Percentiles rank a stretch among this genome's conserved stretches.
Evolutionary conservation across 352 stramenopile genomes (phyloP).

Genomic region (Pythium sukuiense): DNA sequence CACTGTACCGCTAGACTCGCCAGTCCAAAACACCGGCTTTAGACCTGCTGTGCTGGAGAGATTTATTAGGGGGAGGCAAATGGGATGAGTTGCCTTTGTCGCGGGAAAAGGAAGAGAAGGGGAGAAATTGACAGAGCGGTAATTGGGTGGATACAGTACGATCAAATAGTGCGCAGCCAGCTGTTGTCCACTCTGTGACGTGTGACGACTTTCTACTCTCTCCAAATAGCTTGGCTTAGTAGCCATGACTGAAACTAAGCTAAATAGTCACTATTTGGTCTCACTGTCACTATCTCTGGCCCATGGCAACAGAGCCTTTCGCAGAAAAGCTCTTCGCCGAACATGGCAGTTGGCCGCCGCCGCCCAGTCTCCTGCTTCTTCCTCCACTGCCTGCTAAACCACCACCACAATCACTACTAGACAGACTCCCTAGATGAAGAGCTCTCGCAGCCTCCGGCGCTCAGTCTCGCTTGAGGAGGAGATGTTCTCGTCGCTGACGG

Average conservation of each 20-base stretch:
- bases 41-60: not conserved
- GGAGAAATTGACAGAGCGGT: not conserved
- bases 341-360: constrained; percentile 4
- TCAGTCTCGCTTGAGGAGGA: constrained; percentile 21
- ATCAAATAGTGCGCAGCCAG: not conserved
- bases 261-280: not conserved
- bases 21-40: not conserved
- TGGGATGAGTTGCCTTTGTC: not conserved
- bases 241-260: not conserved
- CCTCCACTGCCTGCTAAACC: not conserved
- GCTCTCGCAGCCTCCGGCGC: constrained; percentile 11
- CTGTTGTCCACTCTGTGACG: not conserved
- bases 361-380: not conserved
- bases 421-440: constrained; percentile 4
- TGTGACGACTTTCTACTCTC: not conserved
- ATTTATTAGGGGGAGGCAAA: not conserved
- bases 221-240: too few relatives aligned
- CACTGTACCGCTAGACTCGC: not conserved
- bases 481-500: constrained; percentile 18
- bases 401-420: not conserved
- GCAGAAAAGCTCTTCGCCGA: not conserved
- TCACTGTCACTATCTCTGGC: constrained; percentile 2
- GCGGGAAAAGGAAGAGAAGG: not conserved
- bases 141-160: not conserved
- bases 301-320: not conserved